A percentile compares a stretch with the other conserved stretches of the same genome.
phyloP scores from a whole-genome alignment of 352 stramenopile species.

The Phytophthora pini region DNA sequence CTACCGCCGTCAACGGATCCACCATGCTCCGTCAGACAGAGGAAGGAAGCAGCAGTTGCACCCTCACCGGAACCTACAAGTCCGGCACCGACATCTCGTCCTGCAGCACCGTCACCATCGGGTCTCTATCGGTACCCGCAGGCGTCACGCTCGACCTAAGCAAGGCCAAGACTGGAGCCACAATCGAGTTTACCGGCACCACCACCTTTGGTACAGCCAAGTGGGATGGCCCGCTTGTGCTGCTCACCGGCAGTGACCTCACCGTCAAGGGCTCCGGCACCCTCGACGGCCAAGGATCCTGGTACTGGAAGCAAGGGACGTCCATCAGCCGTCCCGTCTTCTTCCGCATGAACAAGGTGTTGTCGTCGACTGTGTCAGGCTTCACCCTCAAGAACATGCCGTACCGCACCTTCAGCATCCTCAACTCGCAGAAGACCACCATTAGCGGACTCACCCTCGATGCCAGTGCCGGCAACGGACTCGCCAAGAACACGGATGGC shows the following conservation, averaged over 20 bases:
- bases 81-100: slow-evolving; percentile 37
- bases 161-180: slow-evolving; percentile 29
- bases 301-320: slow-evolving; percentile 41
- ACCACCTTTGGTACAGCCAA: slow-evolving; percentile 38
- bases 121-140: slow-evolving; percentile 12
- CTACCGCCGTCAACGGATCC: background rate
- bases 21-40: slow-evolving; percentile 25
- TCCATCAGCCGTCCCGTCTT: slow-evolving; percentile 24
- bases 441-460: slow-evolving; percentile 13
- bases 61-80: slow-evolving; percentile 32
- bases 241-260: slow-evolving; percentile 20
- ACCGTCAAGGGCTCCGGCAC: slow-evolving; percentile 32
- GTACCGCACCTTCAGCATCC: slow-evolving; percentile 33
- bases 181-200: slow-evolving; percentile 38
- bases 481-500: slow-evolving; percentile 24
- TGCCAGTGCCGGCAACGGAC: background rate
- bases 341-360: slow-evolving; percentile 8
- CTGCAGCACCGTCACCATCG: slow-evolving; percentile 34
- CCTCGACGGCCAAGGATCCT: slow-evolving; percentile 36
- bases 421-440: slow-evolving; percentile 23
- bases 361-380: slow-evolving; percentile 26
- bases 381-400: slow-evolving; percentile 41
- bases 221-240: slow-evolving; percentile 39
- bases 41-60: slow-evolving; percentile 17
- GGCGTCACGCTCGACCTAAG: slow-evolving; percentile 31